Base-by-base conservation (phyloP, 257 asterid genomes). In the Anisodus tanguticus region DNA sequence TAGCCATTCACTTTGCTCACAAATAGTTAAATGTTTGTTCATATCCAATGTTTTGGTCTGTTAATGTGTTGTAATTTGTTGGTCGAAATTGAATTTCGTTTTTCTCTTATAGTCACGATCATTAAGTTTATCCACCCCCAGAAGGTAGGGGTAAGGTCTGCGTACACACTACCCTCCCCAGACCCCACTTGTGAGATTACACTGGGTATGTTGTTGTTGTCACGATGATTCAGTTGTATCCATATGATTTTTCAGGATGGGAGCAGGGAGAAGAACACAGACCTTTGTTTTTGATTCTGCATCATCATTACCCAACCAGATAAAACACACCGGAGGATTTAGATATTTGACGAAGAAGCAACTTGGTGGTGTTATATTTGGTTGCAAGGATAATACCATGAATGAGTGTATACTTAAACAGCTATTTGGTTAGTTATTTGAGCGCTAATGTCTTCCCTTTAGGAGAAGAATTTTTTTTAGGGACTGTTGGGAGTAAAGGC, bases 311-410 rank as follows among this genome's bases (percentile, higher is more conserved):
- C 79, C 85, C 39, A 41, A 57, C n/a, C 80, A 72, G 60, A 22
- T 47, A 68, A 35, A 58, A 3, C 31, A 22, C 58, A 12, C 22
- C 76, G 31, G 66, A 15, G 9, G 35, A 26, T 54, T 69, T 67
- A 85, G 91, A 82, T 84, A 85, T 68, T 85, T 90, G 85, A 82
- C 19, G 4, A 90, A 74, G 63, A 45, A 15, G 76, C 79, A 80
- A 74, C 89, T 90, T 49, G 89, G 91, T 0, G 92, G 88, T 26
- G 88, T 90, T 17, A 84, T 90, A 72, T 90, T 90, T 83, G 92
- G 91, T 37, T 88, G 91, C 89, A 87, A 80, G 84, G 82, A 84
- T 4, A 68, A 10, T 35, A 90, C 92, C n/a, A 85, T 88, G 39
- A 57, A 31, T 47, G 89, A 88, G 78, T 88, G 90, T 43, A 84